phyloP scores from a whole-genome alignment of 768 basidiomycete species.

The Tricholoma sp. region DNA sequence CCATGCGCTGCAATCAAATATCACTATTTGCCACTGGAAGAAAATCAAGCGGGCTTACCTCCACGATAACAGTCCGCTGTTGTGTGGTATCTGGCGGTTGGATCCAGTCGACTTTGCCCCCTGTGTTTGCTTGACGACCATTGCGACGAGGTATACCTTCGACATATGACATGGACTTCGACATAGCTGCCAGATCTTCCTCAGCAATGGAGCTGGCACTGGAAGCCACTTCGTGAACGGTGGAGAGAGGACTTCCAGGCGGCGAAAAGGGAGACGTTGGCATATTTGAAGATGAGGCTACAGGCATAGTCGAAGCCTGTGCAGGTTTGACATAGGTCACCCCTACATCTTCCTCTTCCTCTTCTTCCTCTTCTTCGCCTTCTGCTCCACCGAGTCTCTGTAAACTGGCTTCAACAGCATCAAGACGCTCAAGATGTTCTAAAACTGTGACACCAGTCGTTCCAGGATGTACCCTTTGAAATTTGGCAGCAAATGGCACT shows the following conservation, averaged over 20 bases:
- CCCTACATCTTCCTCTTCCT: conserved; percentile 58
- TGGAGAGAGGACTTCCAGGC: conserved; percentile 54
- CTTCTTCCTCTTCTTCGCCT: conserved; percentile 7
- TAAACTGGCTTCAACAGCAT: conserved; percentile 75
- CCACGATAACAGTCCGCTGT: conserved; percentile 62
- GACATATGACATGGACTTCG: conserved; percentile 70
- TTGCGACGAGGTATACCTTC: conserved; percentile 42
- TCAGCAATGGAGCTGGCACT: conserved; percentile 55
- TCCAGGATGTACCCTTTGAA: conserved; percentile 77
- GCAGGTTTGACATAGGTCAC: conserved; percentile 32
- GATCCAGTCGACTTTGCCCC: conserved; percentile 43
- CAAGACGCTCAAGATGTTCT: conserved; percentile 80
- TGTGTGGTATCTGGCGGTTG: conserved; percentile 32
- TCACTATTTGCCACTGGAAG: not conserved
- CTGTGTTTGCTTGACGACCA: conserved; percentile 27
- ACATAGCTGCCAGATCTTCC: conserved; percentile 69
- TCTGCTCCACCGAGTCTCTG: conserved; percentile 64
- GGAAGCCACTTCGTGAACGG: conserved; percentile 53
- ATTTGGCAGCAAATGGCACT: conserved; percentile 81
- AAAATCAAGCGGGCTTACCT: conserved; percentile 38
- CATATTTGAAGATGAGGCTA: conserved; percentile 26
- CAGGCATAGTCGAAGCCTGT: conserved; percentile 12
- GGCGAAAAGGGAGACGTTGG: conserved; percentile 47
- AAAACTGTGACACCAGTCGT: conserved; percentile 84
- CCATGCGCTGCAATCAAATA: conserved; percentile 52